A percentile compares a stretch with the other conserved stretches of the same genome.
phyloP scores from a whole-genome alignment of 768 basidiomycete genomes.

The Rhodosporidiobolus odoratus region DNA sequence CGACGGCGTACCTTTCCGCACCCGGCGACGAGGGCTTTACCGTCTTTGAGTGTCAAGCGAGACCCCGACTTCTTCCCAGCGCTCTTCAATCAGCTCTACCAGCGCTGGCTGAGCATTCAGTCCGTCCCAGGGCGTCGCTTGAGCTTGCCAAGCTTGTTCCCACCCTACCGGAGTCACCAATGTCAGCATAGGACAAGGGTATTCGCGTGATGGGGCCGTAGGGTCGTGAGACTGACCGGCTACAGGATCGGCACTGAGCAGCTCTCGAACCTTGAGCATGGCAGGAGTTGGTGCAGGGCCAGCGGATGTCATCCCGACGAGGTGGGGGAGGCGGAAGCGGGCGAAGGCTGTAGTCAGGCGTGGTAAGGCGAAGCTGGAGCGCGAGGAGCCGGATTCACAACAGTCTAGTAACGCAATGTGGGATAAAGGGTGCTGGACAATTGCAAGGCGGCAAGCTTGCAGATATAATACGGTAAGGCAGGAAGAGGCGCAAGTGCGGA shows the following conservation, averaged over 20 bases:
- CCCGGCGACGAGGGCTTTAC: conserved; percentile 55
- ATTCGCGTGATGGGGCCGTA: not conserved
- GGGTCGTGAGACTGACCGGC: conserved; percentile 1
- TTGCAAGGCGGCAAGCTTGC: too few species aligned
- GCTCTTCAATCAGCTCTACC: conserved; percentile 53
- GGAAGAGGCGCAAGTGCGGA: too few species aligned
- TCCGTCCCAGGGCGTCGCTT: conserved; percentile 62
- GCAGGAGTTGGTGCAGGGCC: not conserved
- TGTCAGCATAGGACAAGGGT: not conserved
- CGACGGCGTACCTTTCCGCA: conserved; percentile 54
- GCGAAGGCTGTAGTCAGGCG: not conserved
- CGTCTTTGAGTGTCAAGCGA: conserved; percentile 49
- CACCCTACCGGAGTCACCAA: conserved; percentile 7
- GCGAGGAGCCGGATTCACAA: too few species aligned
- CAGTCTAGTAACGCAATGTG: too few species aligned
- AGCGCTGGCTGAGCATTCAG: conserved; percentile 55
- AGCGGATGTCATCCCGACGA: not conserved
- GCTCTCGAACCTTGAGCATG: conserved; percentile 17
- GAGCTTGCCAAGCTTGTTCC: conserved; percentile 48
- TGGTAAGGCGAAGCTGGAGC: too few species aligned
- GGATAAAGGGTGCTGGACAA: too few species aligned
- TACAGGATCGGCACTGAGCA: conserved; percentile 4
- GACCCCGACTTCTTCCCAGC: conserved; percentile 28
- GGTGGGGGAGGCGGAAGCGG: not conserved
- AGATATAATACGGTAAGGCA: too few species aligned